Evolutionary conservation across 2,329 filamentous ascomycete genomes (phyloP), one percentile per base, ranked within the genome.

Genomic region (Huntiella savannae): DNA sequence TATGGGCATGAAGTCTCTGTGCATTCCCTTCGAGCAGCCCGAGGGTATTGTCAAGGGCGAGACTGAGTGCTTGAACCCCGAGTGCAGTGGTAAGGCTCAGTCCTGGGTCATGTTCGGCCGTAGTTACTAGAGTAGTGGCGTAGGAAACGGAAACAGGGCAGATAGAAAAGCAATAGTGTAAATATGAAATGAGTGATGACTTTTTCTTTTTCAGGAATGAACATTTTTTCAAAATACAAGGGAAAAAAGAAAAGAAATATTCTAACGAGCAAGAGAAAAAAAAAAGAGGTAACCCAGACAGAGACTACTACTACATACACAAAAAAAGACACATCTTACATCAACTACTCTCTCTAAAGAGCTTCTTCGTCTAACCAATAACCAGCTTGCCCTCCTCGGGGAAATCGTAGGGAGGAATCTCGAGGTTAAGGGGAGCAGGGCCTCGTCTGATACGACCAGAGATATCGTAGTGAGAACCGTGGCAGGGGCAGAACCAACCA

Each of bases 401-500:
- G 77, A 98, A 96, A 59, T 83, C 84, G 73, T 95, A 94, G 59
- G 67, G 63, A 55, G 88, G 91, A 55, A 96, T 78, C 71, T 96
- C 91, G 62, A 98, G 78, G 75, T 98, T 98, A 60, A 98, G 77
- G 55, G 91, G 91, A 52, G 91, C 91, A 53, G 91, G 91, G 55
- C 91, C 91, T 76, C 84, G 95, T 72, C 91, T 80, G 75, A 94
- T 84, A 68, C 91, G 86, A 64, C 91, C 91, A 54, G 87, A 96
- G 65, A 98, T 96, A 65, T 98, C 91, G 77, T 98, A 98, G 75
- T 98, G 91, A 57, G 87, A 95, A 66, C 91, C 91, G 77, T 98
- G 91, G 82, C 91, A 98, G 55, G 91, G 91, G 74, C 91, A 98
- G 82, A 98, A 98, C 91, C 91, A 98, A 62, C 91, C 91, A 63